phyloP scores from a whole-genome alignment of 2,329 filamentous ascomycete species.

The Grosmannia penicillata region DNA sequence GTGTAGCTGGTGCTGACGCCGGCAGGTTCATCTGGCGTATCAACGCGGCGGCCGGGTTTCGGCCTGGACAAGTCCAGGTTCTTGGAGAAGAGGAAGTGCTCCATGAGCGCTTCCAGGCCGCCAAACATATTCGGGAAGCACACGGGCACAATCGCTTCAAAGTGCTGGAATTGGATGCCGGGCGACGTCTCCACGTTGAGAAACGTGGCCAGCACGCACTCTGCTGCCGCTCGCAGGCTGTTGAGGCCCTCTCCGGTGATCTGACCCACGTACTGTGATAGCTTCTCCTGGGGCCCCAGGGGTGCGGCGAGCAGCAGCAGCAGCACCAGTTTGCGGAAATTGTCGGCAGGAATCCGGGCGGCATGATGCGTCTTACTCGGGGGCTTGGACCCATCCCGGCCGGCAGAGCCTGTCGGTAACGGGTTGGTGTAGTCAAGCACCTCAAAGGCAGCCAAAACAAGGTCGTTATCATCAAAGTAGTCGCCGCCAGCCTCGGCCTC shows the following conservation, averaged over 20 bases:
- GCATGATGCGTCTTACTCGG: slow-evolving; percentile 29
- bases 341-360: slow-evolving; percentile 61
- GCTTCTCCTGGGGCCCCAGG: slow-evolving; percentile 46
- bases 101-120: slow-evolving; percentile 54
- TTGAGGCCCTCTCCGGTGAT: slow-evolving; percentile 40
- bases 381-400: slow-evolving; percentile 9
- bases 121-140: slow-evolving; percentile 53
- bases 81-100: slow-evolving; percentile 62
- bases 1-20: not conserved
- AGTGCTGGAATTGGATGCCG: slow-evolving; percentile 46
- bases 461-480: slow-evolving; percentile 39
- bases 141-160: slow-evolving; percentile 42
- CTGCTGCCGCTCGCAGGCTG: slow-evolving; percentile 44
- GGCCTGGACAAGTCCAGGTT: slow-evolving; percentile 50
- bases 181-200: slow-evolving; percentile 48
- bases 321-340: slow-evolving; percentile 56
- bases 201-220: slow-evolving; percentile 52
- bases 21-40: not conserved
- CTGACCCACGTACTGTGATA: slow-evolving; percentile 45
- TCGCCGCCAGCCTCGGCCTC: slow-evolving; percentile 32
- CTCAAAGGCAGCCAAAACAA: slow-evolving; percentile 55
- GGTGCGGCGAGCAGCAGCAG: slow-evolving; percentile 54
- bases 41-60: slow-evolving; percentile 9
- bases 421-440: slow-evolving; percentile 46
- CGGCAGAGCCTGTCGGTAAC: slow-evolving; percentile 20